These are phyloP conservation scores for Waltiozyma sp. DNA, from an alignment of 1,139 yeast species.

Conservation along the genomic window DNA sequence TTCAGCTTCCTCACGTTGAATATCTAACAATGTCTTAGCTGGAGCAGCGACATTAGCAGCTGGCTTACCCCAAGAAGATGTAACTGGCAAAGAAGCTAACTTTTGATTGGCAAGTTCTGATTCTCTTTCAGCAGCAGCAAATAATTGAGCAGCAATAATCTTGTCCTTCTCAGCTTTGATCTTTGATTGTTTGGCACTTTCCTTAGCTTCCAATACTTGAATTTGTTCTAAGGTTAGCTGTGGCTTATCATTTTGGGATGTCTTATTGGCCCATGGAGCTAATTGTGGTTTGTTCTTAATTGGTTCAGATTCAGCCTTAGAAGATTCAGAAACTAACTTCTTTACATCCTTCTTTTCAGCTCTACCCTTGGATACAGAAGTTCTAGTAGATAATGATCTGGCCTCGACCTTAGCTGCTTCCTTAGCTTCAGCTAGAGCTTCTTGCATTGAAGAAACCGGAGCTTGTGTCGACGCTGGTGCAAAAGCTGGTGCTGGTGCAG, in stretches of 20 bases:
- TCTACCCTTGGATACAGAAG: background rate
- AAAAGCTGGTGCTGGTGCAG: background rate
- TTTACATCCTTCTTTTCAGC: slow-evolving; percentile 1
- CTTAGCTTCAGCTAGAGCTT: background rate
- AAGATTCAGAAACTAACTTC: slow-evolving; percentile 2
- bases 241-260: slow-evolving; percentile 25
- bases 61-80: slow-evolving; percentile 16
- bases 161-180: slow-evolving; percentile 21
- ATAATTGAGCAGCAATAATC: slow-evolving; percentile 19
- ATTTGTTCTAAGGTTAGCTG: slow-evolving; percentile 57
- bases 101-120: slow-evolving; percentile 14
- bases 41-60: slow-evolving; percentile 20
- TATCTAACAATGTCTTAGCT: slow-evolving; percentile 33
- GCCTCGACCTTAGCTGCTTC: background rate
- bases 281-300: slow-evolving; percentile 18
- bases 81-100: slow-evolving; percentile 13
- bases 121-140: slow-evolving; percentile 20
- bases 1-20: slow-evolving; percentile 36
- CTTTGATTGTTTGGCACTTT: slow-evolving; percentile 23
- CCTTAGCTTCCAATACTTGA: slow-evolving; percentile 57
- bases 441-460: slow-evolving; percentile 1
- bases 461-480: slow-evolving; percentile 1
- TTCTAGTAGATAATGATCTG: background rate
- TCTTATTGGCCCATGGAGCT: slow-evolving; percentile 49
- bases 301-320: slow-evolving; percentile 5